phyloP scores from a whole-genome alignment of 2,329 filamentous ascomycete genomes.

The Aureobasidium vineae region DNA sequence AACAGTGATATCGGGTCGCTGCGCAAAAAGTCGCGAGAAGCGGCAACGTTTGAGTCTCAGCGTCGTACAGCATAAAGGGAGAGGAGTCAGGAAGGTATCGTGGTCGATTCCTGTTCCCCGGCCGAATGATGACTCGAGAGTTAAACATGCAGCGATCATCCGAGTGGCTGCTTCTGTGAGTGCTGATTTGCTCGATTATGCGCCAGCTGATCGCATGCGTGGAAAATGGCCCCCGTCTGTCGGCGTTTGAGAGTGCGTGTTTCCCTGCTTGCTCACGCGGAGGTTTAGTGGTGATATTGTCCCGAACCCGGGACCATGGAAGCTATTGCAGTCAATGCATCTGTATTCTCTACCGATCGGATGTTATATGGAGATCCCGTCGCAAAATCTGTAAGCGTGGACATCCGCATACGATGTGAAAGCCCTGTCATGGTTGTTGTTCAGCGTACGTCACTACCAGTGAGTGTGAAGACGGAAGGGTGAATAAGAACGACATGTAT shows the following conservation, averaged over 20 bases:
- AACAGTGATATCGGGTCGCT: constrained; percentile 21
- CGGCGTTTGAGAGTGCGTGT: constrained; percentile 18
- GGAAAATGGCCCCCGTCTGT: constrained; percentile 7
- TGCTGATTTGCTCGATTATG: constrained; percentile 16
- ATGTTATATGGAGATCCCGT: not conserved
- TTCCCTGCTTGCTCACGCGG: constrained; percentile 21
- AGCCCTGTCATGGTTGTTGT: not conserved
- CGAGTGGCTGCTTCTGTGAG: constrained; percentile 9
- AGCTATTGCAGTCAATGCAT: not conserved
- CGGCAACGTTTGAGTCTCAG: constrained; percentile 6
- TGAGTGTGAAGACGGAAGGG: not conserved
- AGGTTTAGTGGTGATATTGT: not conserved
- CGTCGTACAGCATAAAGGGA: constrained; percentile 23
- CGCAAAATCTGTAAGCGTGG: not conserved
- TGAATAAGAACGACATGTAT: not conserved
- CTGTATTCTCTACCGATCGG: constrained; percentile 2
- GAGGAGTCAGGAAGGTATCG: constrained; percentile 12
- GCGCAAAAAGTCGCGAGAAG: constrained; percentile 18
- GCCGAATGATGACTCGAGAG: constrained; percentile 22
- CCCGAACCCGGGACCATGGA: constrained; percentile 18
- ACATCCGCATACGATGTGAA: not conserved
- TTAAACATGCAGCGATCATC: constrained; percentile 22
- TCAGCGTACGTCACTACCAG: constrained; percentile 4
- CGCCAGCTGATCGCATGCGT: constrained; percentile 25
- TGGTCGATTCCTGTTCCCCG: constrained; percentile 23